Base-by-base conservation (phyloP, 768 basidiomycete genomes). In the Agaricus sinodeliciosus region DNA sequence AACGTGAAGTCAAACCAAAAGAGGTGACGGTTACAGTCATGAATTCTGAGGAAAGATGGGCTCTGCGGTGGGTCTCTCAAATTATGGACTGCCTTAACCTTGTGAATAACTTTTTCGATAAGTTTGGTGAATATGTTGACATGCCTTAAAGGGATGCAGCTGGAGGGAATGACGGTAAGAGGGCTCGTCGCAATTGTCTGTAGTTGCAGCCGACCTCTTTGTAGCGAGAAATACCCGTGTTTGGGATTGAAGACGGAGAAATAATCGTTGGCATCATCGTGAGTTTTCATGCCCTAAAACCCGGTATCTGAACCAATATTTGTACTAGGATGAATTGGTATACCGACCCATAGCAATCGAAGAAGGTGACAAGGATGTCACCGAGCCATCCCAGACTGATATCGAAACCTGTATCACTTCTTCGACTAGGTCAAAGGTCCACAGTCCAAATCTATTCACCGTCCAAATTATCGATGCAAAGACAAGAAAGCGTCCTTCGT, bases 191-290 rank as follows among this genome's bases (percentile, higher is more conserved):
- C 22, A 22, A 26, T 7, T n/a, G 12, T 27, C 43, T 12, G 15
- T 22, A 35, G 37, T 16, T 44, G 46, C 19, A 8, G 22, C 27
- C 53, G 18, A 34, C 37, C 35, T 36, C 35, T 16, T 18, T 39
- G 36, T 52, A 91, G 85, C 81, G 92, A 7, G 93, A 95, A 67
- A 74, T 94, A 48, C 90, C 89, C 3, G 84, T 94, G 2, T 89
- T 93, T 57, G 87, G 88, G 0, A 73, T 90, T 51, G 65, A 91
- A 3, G 75, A 86, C 22, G 78, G 68, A 22, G 71, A 83, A 49
- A 68, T 87, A 18, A 75, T 94, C 13, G 63, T 81, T 22, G 93
- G 93, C 1, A 71, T 91, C 28, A 87, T 94, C 39, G 93, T 88
- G 63, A 54, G 76, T 51, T 16, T n/a, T 36, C 16, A 41, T 42